These are phyloP conservation scores for Ilex aquifolium DNA, from an alignment of 257 asterid genomes.

Conservation along the genomic window DNA sequence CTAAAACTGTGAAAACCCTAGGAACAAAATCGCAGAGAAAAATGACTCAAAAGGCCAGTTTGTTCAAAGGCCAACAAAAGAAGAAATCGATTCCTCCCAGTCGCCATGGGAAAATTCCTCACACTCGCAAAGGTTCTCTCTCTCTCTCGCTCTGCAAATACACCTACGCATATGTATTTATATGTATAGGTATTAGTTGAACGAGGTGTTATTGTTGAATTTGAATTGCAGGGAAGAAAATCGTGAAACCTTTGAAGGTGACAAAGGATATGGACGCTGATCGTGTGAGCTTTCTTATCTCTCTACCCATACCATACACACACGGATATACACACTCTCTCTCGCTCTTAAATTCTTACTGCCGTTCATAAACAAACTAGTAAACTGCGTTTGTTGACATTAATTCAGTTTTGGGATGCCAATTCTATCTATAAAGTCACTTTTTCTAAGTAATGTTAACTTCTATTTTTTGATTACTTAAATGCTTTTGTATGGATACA, in stretches of 20 bases:
- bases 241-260: constrained; percentile 58
- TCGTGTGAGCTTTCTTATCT: constrained; percentile 33
- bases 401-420: too few species aligned
- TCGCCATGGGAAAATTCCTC: constrained; percentile 76
- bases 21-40: background rate
- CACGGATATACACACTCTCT: too few species aligned
- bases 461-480: too few species aligned
- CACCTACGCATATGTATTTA: background rate
- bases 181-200: background rate
- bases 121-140: constrained; percentile 54
- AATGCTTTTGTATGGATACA: too few species aligned
- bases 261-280: constrained; percentile 73
- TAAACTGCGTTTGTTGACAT: too few species aligned
- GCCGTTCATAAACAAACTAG: too few species aligned
- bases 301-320: background rate
- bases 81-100: constrained; percentile 65
- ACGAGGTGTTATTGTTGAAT: background rate
- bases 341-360: too few species aligned
- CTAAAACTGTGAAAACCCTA: too few species aligned
- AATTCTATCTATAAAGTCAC: too few species aligned
- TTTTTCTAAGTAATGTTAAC: too few species aligned
- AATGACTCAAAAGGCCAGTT: constrained; percentile 67
- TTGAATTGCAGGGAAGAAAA: constrained; percentile 56
- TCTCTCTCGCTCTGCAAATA: background rate
- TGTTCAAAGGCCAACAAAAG: constrained; percentile 73